Conservation (phyloP, 345 rosid species). For the Sonneratia caseolaris region DNA sequence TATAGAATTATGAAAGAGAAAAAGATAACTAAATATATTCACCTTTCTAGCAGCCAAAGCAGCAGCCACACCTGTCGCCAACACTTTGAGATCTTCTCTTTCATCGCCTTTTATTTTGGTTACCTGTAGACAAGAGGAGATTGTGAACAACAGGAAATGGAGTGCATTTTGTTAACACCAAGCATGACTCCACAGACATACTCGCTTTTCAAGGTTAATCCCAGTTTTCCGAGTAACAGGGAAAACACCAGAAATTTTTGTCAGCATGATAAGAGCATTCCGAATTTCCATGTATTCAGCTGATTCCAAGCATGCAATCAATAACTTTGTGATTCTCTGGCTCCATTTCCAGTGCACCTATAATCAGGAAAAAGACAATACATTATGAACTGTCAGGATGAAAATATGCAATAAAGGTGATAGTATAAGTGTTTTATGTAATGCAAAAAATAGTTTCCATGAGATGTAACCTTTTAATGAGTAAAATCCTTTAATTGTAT, state of each 20-base stretch:
- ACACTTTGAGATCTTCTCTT: conserved; percentile 97
- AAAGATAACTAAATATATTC: background rate
- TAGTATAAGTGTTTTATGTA: background rate
- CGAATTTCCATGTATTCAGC: conserved; percentile 98
- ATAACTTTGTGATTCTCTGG: conserved; percentile 78
- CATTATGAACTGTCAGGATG: background rate
- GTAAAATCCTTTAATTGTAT: background rate
- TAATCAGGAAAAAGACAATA: conserved; percentile 13
- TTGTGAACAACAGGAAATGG: background rate
- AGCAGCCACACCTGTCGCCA: conserved; percentile 98
- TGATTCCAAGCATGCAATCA: conserved; percentile 96
- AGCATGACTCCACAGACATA: conserved; percentile 22
- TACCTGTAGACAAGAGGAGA: conserved; percentile 39
- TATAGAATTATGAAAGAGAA: conserved; percentile 9
- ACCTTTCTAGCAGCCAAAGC: conserved; percentile 98
- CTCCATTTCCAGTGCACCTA: conserved; percentile 99
- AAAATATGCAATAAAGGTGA: background rate
- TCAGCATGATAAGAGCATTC: conserved; percentile 86
- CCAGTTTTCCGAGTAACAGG: conserved; percentile 98
- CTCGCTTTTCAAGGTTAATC: conserved; percentile 97
- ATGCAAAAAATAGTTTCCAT: background rate
- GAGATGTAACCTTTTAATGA: background rate
- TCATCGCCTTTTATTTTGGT: conserved; percentile 90
- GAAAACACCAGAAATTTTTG: conserved; percentile 87
- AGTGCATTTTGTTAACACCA: background rate